Base-by-base conservation (phyloP, 2,329 filamentous ascomycete genomes). In the Corynespora cassiicola region DNA sequence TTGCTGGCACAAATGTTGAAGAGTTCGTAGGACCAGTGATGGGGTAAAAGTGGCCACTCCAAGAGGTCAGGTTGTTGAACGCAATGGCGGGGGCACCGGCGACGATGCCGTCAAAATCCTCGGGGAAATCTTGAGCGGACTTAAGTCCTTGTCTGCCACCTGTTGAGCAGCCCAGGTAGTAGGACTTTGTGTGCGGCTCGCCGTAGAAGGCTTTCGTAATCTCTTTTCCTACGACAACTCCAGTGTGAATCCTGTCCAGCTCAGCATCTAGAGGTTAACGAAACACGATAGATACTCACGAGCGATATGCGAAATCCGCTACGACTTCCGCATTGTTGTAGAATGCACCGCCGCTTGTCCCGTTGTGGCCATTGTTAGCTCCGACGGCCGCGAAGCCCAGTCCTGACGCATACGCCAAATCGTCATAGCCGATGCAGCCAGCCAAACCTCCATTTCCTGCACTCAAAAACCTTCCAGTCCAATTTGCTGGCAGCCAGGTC, bases 241-340 rank as follows among this genome's bases (percentile, higher is more conserved):
- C 59, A 12, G 50, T 58, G 17, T 58, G 50, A 57, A 73, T 34
- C 51, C 70, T 31, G 55, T 4, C 9, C 11, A 11, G 2, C 26
- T 43, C 29, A 48, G 53, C 27, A 17, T 9, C n/a, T 7, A n/a
- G 3, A 2, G 4, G 25, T 6, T 26, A 12, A 16, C 8, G 0
- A n/a, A 12, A 6, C 9, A 2, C 3, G 9, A n/a, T 23, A 15
- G n/a, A 7, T 18, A 48, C 58, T 48, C 36, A 59, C 30, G 72
- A 68, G 12, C 72, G 65, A 39, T 72, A 77, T 7, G 71, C 73
- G 46, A 76, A 79, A 43, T 79, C 76, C 22, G 68, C 63, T 1
- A 78, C 50, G 7, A 76, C 65, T 12, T 74, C 73, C 0, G 68
- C 56, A 15, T 75, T 73, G 12, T 71, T 63, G 32, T 73, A 70